Evolutionary conservation across 208 protist species (phyloP).

Genomic region (Naegleria fowleri): DNA sequence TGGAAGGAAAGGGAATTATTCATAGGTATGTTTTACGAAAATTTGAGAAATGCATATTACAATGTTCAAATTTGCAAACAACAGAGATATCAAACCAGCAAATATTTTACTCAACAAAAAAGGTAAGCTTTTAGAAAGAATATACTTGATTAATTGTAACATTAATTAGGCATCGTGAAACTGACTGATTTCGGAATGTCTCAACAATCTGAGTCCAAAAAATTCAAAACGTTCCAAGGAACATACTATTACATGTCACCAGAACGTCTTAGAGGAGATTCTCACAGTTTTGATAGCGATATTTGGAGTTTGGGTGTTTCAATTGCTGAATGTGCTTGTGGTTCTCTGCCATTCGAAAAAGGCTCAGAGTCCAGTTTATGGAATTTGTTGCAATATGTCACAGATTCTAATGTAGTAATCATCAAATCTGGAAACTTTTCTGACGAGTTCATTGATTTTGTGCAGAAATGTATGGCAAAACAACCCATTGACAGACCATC

Average conservation of each 20-base stretch:
- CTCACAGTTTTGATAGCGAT: conserved; percentile 30
- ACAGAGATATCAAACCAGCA: conserved; percentile 79
- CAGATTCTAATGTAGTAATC: background rate
- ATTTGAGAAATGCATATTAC: too few species aligned
- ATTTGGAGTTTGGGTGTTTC: conserved; percentile 32
- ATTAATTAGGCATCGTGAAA: conserved; percentile 48
- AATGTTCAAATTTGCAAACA: conserved; percentile 38
- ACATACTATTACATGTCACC: conserved; percentile 37
- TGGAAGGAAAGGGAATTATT: background rate
- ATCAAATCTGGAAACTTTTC: background rate
- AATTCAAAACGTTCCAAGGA: conserved; percentile 25
- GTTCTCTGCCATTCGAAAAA: conserved; percentile 19
- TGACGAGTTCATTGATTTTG: background rate
- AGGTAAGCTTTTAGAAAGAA: conserved; percentile 55
- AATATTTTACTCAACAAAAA: conserved; percentile 78
- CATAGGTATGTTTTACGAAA: background rate
- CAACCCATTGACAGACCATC: background rate
- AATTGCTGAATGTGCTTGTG: conserved; percentile 29
- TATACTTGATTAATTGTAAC: conserved; percentile 20
- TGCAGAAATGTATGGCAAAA: background rate
- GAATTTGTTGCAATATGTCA: background rate
- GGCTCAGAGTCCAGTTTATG: background rate
- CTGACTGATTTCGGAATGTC: conserved; percentile 37
- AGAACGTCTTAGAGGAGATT: conserved; percentile 26
- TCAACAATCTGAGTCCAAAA: background rate